These are phyloP conservation scores for Fistulinella cinereoalba DNA, from an alignment of 1,284 basidiomycete genomes.

Conservation along the genomic window DNA sequence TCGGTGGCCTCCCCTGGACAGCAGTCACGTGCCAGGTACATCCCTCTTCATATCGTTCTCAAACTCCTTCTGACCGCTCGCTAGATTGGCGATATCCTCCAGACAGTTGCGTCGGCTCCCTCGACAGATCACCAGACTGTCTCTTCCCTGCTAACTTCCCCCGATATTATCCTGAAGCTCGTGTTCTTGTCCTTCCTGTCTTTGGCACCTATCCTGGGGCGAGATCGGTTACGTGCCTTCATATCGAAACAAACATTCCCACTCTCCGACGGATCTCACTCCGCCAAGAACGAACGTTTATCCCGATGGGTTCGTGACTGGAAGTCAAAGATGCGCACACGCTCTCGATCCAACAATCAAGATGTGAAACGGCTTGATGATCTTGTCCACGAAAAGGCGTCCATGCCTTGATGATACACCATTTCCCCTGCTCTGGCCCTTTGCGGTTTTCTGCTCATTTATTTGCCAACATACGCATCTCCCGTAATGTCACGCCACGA, in stretches of 20 bases:
- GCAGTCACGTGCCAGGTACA: slow-evolving; percentile 80
- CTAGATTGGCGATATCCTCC: slow-evolving; percentile 79
- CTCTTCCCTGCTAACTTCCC: slow-evolving; percentile 67
- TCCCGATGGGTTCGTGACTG: slow-evolving; percentile 60
- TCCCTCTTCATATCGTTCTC: slow-evolving; percentile 16
- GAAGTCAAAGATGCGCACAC: slow-evolving; percentile 47
- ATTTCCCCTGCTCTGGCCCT: slow-evolving; percentile 14
- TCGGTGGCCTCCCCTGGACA: slow-evolving; percentile 79
- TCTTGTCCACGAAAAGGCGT: slow-evolving; percentile 47
- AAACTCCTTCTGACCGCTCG: slow-evolving; percentile 9
- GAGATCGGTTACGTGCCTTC: slow-evolving; percentile 57
- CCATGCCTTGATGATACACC: slow-evolving; percentile 28
- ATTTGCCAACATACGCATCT: slow-evolving; percentile 22
- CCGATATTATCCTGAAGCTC: slow-evolving; percentile 70
- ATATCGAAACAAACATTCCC: slow-evolving; percentile 42
- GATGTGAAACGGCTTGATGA: slow-evolving; percentile 41
- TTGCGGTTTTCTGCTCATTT: slow-evolving; percentile 16
- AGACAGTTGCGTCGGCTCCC: slow-evolving; percentile 68
- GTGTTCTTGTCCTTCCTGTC: slow-evolving; percentile 71
- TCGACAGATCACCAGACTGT: slow-evolving; percentile 67
- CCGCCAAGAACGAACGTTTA: slow-evolving; percentile 38
- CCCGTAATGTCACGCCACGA: slow-evolving; percentile 26
- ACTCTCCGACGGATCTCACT: slow-evolving; percentile 19
- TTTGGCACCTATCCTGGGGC: slow-evolving; percentile 72
- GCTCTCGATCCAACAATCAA: slow-evolving; percentile 43